A percentile compares a stretch with the other conserved stretches of the same genome.
phyloP scores from a whole-genome alignment of 768 basidiomycete genomes.

The Trametes coccinea region DNA sequence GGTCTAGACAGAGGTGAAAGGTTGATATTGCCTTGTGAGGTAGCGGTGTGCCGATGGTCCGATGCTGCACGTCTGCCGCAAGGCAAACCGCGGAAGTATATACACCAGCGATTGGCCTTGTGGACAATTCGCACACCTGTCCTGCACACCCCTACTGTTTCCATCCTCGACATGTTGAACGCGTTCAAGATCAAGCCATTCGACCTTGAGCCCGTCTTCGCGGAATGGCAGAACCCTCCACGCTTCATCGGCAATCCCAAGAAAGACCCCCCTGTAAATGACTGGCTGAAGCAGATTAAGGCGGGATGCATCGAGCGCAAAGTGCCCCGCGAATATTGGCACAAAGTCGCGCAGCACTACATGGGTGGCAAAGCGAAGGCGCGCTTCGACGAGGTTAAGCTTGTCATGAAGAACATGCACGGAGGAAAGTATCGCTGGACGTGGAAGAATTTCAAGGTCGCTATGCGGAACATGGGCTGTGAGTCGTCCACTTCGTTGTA shows the following conservation, averaged over 20 bases:
- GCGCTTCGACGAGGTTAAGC: conserved; percentile 70
- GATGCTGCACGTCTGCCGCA: conserved; percentile 9
- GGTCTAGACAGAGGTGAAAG: not conserved
- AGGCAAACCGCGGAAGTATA: conserved; percentile 10
- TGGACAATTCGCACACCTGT: not conserved
- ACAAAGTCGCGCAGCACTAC: conserved; percentile 77
- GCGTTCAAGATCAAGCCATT: conserved; percentile 81
- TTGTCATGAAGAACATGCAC: conserved; percentile 70
- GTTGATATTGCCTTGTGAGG: not conserved
- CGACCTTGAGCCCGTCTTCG: conserved; percentile 67
- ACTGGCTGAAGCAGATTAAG: conserved; percentile 74
- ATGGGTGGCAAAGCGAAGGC: conserved; percentile 70
- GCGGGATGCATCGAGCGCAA: conserved; percentile 69
- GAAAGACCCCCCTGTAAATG: conserved; percentile 68
- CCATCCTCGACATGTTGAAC: conserved; percentile 42
- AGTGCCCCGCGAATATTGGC: conserved; percentile 80
- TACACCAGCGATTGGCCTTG: not conserved
- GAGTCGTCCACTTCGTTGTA: conserved; percentile 34
- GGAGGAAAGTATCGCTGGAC: conserved; percentile 80
- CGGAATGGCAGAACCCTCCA: conserved; percentile 66
- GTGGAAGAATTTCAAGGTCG: conserved; percentile 81
- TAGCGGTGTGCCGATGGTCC: not conserved
- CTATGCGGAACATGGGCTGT: conserved; percentile 84
- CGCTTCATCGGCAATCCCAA: conserved; percentile 66
- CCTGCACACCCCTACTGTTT: not conserved